Conservation (phyloP, 148 eudicot species). For the Rhododendron molle region DNA sequence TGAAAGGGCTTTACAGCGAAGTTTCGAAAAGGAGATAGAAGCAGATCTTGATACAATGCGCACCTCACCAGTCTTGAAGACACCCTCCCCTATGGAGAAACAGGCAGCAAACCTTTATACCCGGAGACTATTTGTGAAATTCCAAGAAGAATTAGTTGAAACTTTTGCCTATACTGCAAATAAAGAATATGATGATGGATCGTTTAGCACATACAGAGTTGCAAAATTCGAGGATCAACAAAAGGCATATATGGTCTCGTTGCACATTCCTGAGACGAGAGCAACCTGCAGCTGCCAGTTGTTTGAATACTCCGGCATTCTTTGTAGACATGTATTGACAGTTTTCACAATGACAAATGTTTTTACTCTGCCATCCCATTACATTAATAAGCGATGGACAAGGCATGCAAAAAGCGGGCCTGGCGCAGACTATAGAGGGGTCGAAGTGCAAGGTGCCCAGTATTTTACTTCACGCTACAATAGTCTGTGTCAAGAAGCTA, state of each 20-base stretch:
- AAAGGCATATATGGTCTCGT: conserved; percentile 64
- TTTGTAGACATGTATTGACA: conserved; percentile 88
- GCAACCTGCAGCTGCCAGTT: conserved; percentile 83
- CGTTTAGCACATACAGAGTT: conserved; percentile 66
- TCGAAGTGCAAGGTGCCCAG: conserved; percentile 32
- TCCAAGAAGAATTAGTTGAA: conserved; percentile 92
- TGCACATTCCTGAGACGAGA: conserved; percentile 59
- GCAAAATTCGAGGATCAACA: conserved; percentile 78
- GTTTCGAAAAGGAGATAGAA: conserved; percentile 75
- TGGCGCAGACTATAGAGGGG: conserved; percentile 33
- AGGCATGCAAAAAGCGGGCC: conserved; percentile 58
- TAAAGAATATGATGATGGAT: conserved; percentile 61
- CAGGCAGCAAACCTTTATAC: conserved; percentile 81
- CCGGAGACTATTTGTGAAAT: conserved; percentile 66
- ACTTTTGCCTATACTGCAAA: conserved; percentile 93
- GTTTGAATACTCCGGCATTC: conserved; percentile 88
- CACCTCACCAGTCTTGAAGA: conserved; percentile 60
- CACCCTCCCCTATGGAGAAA: conserved; percentile 98
- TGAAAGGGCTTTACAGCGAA: conserved; percentile 76
- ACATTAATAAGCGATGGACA: conserved; percentile 87
- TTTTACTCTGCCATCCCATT: conserved; percentile 84
- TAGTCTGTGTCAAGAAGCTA: conserved; percentile 64
- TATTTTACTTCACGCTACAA: conserved; percentile 64
- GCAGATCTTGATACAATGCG: conserved; percentile 76
- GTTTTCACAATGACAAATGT: conserved; percentile 87